Percentiles rank a stretch among this genome's conserved stretches.
phyloP scores from a whole-genome alignment of 2,329 filamentous ascomycete species.

The Tolypocladium endophyticum region DNA sequence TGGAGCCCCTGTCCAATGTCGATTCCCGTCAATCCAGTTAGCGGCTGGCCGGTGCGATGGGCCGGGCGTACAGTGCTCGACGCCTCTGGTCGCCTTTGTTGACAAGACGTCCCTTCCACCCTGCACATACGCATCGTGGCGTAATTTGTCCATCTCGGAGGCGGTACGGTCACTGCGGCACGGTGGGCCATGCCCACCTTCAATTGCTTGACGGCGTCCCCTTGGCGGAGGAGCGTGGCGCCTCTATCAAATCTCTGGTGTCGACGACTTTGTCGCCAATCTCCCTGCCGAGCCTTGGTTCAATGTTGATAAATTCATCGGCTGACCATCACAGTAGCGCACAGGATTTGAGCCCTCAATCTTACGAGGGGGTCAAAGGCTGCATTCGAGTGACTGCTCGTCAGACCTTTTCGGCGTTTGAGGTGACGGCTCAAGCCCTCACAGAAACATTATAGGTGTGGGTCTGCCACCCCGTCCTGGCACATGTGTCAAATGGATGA shows the following conservation, averaged over 20 bases:
- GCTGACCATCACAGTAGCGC: background rate
- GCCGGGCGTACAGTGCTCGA: background rate
- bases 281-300: background rate
- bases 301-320: background rate
- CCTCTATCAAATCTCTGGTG: background rate
- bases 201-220: background rate
- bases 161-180: background rate
- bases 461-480: background rate
- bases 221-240: background rate
- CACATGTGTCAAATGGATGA: background rate
- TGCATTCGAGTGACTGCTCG: background rate
- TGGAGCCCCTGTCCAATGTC: background rate
- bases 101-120: background rate
- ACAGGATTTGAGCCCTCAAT: background rate
- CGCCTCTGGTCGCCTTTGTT: background rate
- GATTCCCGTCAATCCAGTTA: background rate
- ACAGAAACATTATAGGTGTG: background rate
- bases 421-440: background rate
- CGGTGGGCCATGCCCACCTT: background rate
- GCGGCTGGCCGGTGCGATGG: background rate
- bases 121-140: background rate
- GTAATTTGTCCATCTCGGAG: background rate
- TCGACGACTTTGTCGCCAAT: background rate
- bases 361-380: background rate
- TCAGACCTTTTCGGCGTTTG: background rate